Evolutionary conservation across 2,329 filamentous ascomycete genomes (phyloP), one percentile per base, ranked within the genome.

Genomic region (Fusarium sp.): DNA sequence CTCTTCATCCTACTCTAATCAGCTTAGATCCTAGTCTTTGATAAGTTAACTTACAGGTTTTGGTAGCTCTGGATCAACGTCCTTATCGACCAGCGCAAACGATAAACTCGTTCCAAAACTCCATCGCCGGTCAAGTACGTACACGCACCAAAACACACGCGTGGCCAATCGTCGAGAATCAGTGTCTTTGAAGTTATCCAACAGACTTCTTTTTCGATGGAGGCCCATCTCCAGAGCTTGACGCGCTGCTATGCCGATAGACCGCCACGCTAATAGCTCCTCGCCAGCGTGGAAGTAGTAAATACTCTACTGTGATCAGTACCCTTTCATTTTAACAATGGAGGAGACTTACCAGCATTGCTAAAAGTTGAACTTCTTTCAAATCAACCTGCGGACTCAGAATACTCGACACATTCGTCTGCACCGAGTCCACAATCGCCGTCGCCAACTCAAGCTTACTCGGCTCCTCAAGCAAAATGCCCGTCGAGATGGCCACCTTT

Each of bases 101-200:
- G 86, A 85, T 26, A 88, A 74, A 18, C 86, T 85, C 0, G 85
- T 87, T 5, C 86, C 86, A 39, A 88, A 87, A 15, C 85, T 87
- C 84, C 85, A 88, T 28, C 86, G 83, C 2, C 86, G 84, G 56
- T 88, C 87, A 2, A 88, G 81, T 0, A 86, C 84, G 61, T 88
- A 88, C 24, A 87, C 84, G 36, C 83, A 86, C 85, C 86, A 88
- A 67, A 88, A 88, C 1, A 87, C 81, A 4, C 81, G 77, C 3
- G 80, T 76, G 0, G 83, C 84, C 4, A 80, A 60, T 2, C 78
- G 75, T 0, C 82, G 80, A 4, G 79, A 71, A 5, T 78, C 67
- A 0, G 73, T 67, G 42, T 84, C 80, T 5, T 75, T 73, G 39
- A 84, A 83, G 18, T 82, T 84, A 48, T 84, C 81, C 15, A 80